A percentile compares a stretch with the other conserved stretches of the same genome.
Evolutionary conservation across 2,329 filamentous ascomycete species (phyloP).

Genomic region (Ambrosiella cleistominuta): DNA sequence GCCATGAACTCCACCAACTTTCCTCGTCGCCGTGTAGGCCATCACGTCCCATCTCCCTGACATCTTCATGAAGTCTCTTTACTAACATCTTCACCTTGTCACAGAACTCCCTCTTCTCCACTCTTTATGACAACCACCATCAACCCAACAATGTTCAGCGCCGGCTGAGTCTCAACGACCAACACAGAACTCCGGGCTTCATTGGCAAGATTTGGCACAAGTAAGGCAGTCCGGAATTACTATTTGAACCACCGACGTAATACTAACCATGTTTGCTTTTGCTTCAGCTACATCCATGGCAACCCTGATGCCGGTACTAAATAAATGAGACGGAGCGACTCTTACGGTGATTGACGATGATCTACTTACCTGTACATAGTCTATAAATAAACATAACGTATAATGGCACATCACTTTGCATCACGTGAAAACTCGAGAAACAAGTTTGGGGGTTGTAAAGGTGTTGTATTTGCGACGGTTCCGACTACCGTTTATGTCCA

Average conservation of each 20-base stretch:
- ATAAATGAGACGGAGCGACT: conserved; percentile 15
- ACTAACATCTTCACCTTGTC: background rate
- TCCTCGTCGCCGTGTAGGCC: conserved; percentile 6
- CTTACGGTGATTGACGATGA: background rate
- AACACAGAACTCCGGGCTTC: conserved; percentile 31
- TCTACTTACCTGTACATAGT: background rate
- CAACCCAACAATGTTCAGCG: conserved; percentile 27
- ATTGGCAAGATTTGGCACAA: conserved; percentile 40
- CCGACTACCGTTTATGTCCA: conserved; percentile 2
- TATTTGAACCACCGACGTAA: background rate
- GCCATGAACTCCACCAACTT: background rate
- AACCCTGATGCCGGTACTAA: conserved; percentile 18
- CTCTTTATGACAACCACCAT: conserved; percentile 34
- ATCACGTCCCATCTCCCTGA: background rate
- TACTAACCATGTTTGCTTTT: background rate
- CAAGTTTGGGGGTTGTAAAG: conserved; percentile 1
- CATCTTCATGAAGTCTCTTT: background rate
- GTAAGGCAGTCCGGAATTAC: conserved; percentile 21
- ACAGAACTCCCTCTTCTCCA: conserved; percentile 24
- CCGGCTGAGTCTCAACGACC: conserved; percentile 37
- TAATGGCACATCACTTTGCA: background rate
- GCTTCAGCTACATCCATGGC: conserved; percentile 18
- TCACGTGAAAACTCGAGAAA: background rate
- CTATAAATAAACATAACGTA: background rate
- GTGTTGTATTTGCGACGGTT: background rate